Conservation (phyloP, 768 basidiomycete genomes). For the Tulasnella sp. region DNA sequence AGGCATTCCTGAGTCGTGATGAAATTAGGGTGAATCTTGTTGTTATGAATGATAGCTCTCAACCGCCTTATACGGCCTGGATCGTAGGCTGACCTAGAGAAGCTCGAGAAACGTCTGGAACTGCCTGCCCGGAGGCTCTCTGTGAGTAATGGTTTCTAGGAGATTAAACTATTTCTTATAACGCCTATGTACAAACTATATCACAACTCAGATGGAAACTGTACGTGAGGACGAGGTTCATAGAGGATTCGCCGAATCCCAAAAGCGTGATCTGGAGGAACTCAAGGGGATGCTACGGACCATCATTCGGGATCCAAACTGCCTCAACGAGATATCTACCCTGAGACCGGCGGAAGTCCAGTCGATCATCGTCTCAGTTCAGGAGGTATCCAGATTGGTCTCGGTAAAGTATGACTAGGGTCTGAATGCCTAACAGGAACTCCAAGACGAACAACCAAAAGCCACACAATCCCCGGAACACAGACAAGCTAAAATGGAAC, state of each 20-base stretch:
- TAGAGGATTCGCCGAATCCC: constrained; percentile 8
- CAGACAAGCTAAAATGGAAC: constrained; percentile 37
- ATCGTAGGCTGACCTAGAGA: constrained; percentile 11
- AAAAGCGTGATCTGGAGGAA: constrained; percentile 7
- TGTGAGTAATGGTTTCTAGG: not conserved
- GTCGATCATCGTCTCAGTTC: constrained; percentile 46
- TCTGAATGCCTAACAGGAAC: constrained; percentile 39
- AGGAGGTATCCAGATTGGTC: constrained; percentile 41
- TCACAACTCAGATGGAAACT: constrained; percentile 14
- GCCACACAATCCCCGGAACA: constrained; percentile 34
- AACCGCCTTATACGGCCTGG: not conserved
- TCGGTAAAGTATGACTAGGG: not conserved
- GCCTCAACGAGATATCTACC: constrained; percentile 37
- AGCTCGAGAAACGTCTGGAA: constrained; percentile 3
- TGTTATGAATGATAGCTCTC: not conserved
- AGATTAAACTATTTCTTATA: not conserved
- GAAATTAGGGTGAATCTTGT: constrained; percentile 15
- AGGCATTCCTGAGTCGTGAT: constrained; percentile 14
- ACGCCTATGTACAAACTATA: not conserved
- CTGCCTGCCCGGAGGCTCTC: not conserved
- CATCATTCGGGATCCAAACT: constrained; percentile 40
- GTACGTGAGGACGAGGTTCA: constrained; percentile 9
- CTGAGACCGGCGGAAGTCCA: constrained; percentile 41
- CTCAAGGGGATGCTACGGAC: constrained; percentile 37
- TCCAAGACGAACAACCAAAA: constrained; percentile 28